Percentiles rank a stretch among this genome's conserved stretches.
Conservation (phyloP, 2,329 filamentous ascomycete species). For the Fusarium chlamydosporum region DNA sequence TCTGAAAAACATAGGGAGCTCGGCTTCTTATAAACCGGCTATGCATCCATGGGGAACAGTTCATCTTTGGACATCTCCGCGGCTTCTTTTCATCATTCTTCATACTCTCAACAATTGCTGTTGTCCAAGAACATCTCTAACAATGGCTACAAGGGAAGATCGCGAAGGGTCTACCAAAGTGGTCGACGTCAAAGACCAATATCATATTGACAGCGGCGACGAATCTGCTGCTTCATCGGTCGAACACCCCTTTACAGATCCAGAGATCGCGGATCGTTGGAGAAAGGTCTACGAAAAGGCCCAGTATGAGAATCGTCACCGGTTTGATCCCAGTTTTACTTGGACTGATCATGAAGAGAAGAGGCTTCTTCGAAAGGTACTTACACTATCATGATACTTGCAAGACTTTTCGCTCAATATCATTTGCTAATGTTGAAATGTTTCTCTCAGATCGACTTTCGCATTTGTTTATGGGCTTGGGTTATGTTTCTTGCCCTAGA, state of each 20-base stretch:
- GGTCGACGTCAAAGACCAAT: slow-evolving; percentile 24
- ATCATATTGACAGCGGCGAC: slow-evolving; percentile 44
- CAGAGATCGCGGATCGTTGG: slow-evolving; percentile 67
- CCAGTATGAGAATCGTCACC: slow-evolving; percentile 71
- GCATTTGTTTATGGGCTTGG: slow-evolving; percentile 58
- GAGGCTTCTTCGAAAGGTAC: slow-evolving; percentile 61
- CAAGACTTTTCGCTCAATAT: background rate
- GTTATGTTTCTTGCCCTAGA: slow-evolving; percentile 65
- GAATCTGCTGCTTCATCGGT: slow-evolving; percentile 43
- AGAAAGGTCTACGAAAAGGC: slow-evolving; percentile 67
- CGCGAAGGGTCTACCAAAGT: slow-evolving; percentile 34
- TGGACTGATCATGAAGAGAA: slow-evolving; percentile 66
- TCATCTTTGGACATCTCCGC: slow-evolving; percentile 38
- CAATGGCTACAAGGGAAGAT: slow-evolving; percentile 34
- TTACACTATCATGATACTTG: background rate
- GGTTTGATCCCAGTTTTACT: slow-evolving; percentile 64
- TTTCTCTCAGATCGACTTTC: slow-evolving; percentile 61
- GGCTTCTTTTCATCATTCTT: slow-evolving; percentile 3
- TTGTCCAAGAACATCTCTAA: slow-evolving; percentile 6
- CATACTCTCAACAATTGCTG: background rate
- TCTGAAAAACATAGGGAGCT: background rate
- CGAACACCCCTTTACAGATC: slow-evolving; percentile 65
- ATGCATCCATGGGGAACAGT: slow-evolving; percentile 26
- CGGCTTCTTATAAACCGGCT: slow-evolving; percentile 45
- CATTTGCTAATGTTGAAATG: slow-evolving; percentile 34